Percentiles rank a stretch among this genome's conserved stretches.
Evolutionary conservation across 192 early-diverging fungal genomes (phyloP).

Genomic region (Globomyces pollinis-pini): DNA sequence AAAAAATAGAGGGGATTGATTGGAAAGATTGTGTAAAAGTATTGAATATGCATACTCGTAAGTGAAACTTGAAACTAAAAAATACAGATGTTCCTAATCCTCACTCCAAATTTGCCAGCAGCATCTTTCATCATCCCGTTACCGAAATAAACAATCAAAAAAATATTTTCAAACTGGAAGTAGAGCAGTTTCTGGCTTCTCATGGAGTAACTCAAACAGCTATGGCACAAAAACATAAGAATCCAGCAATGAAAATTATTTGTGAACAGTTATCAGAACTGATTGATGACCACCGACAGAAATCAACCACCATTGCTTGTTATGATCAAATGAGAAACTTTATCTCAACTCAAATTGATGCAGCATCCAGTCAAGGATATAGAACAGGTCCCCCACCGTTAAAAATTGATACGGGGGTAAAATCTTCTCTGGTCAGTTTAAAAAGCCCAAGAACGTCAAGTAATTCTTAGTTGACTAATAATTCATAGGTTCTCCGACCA

Average conservation of each 20-base stretch:
- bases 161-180: not conserved
- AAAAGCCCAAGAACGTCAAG: too few relatives aligned
- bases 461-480: too few relatives aligned
- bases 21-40: not conserved
- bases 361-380: too few relatives aligned
- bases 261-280: slow-evolving; percentile 5
- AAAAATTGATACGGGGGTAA: too few relatives aligned
- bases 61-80: not conserved
- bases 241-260: not conserved
- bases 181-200: not conserved
- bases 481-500: too few relatives aligned
- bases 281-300: too few relatives aligned
- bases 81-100: slow-evolving; percentile 7
- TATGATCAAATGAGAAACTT: too few relatives aligned
- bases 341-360: too few relatives aligned
- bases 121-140: slow-evolving; percentile 1
- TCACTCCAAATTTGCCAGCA: not conserved
- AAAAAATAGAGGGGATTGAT: not conserved
- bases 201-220: not conserved
- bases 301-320: too few relatives aligned
- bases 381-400: too few relatives aligned
- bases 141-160: not conserved
- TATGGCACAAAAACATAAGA: not conserved
- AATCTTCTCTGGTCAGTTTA: too few relatives aligned
- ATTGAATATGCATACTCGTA: not conserved